Evolutionary conservation across 345 rosid genomes (phyloP).

Genomic region (Brassica nigra): DNA sequence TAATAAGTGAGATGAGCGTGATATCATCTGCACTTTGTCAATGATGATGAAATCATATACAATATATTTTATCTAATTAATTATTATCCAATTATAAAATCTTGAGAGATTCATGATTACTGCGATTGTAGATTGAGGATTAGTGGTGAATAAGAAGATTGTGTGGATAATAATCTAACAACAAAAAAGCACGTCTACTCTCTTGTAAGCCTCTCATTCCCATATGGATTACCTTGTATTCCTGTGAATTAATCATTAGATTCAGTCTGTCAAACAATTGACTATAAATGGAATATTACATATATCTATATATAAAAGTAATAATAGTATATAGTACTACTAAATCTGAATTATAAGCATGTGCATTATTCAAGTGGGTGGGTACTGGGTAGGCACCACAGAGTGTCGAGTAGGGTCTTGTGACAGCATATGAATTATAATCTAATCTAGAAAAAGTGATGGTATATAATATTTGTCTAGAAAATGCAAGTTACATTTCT

Average conservation of each 20-base stretch:
- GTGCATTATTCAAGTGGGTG: constrained; percentile 20
- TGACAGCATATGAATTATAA: not conserved
- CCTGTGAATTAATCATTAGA: constrained; percentile 21
- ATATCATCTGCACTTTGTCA: constrained; percentile 23
- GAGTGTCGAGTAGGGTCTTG: constrained; percentile 7
- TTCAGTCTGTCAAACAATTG: constrained; percentile 31
- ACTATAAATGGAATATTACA: not conserved
- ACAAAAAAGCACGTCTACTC: not conserved
- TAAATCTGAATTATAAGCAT: constrained; percentile 7
- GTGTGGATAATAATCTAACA: constrained; percentile 26
- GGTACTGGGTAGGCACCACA: constrained; percentile 26
- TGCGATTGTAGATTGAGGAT: not conserved
- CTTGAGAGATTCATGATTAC: constrained; percentile 4
- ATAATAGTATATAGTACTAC: not conserved
- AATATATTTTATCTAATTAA: not conserved
- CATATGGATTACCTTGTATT: not conserved
- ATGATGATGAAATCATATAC: constrained; percentile 2
- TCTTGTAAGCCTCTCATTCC: constrained; percentile 28
- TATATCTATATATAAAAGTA: not conserved
- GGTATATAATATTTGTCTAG: not conserved
- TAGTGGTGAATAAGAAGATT: constrained; percentile 6
- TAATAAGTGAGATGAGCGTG: not conserved
- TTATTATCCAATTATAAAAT: not conserved
- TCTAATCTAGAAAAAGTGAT: not conserved
- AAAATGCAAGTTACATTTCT: constrained; percentile 30